Evolutionary conservation across 306 rosid genomes (phyloP), one percentile per base, ranked within the genome.

Genomic region (Lathyrus oleraceus): DNA sequence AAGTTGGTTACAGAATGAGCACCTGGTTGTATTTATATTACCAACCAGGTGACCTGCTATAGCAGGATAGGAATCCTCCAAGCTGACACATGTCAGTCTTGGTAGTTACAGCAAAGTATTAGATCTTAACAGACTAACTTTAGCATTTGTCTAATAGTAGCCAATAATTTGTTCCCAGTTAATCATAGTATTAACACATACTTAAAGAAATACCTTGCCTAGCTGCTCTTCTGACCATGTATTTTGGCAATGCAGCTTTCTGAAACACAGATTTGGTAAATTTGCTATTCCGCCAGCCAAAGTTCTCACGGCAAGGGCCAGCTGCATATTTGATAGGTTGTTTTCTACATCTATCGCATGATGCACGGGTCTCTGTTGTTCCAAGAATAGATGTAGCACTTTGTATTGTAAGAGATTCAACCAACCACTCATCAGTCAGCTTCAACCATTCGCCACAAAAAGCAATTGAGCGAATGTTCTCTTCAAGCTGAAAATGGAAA

Each of bases 281-380:
- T 76, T 87, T 84, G 43, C 89, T 90, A 76, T 56, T 90, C 90
- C 96, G 85, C 98, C 98, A 88, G 51, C 69, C 32, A 78, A 89
- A 85, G 63, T 78, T 81, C 44, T 88, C 88, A 43, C 14, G 52
- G 68, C 69, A 43, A 69, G 65, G 77, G 61, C 67, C 88, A 71
- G 73, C 75, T 21, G 76, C 52, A 71, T 65, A 85, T 65, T 87
- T 89, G 20, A 68, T 62, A 32, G 87, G 74, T 75, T 79, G 96
- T 75, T 86, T 92, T 76, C 88, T 87, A 53, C 87, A 78, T 84
- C 85, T 83, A 47, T 86, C 87, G 66, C 61, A 52, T 40, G 85
- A 73, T 58, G 86, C 91, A 63, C 91, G 89, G 75, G 82, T 85
- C 65, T 86, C 90, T 52, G 87, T 39, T 64, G 87, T 74, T 67